These are phyloP conservation scores for Globisporangium solare DNA, from an alignment of 352 stramenopile genomes.

Conservation along the genomic window DNA sequence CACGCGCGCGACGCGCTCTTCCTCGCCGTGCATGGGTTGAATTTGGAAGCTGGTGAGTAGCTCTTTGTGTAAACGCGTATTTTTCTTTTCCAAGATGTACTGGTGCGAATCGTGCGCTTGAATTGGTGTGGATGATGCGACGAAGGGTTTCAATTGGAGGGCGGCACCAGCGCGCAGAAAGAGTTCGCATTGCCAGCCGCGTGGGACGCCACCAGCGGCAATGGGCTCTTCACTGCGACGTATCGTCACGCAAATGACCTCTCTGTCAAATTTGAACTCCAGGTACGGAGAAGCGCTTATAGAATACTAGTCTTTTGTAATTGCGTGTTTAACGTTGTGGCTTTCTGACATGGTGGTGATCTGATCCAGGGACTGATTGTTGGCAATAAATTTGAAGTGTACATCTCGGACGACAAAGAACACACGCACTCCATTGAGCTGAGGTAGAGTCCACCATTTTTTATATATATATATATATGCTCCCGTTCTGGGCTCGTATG, in stretches of 20 bases:
- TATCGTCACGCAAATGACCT: constrained; percentile 55
- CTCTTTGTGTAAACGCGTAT: not conserved
- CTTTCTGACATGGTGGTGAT: not conserved
- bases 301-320: no score
- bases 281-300: constrained; percentile 30
- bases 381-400: constrained; percentile 71
- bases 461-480: no score
- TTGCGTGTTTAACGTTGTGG: not conserved
- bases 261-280: constrained; percentile 50
- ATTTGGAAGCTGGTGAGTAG: constrained; percentile 63
- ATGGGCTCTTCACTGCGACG: constrained; percentile 49
- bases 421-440: constrained; percentile 74
- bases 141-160: constrained; percentile 14
- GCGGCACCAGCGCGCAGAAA: not conserved
- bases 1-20: constrained; percentile 62
- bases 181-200: constrained; percentile 35
- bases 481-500: no score
- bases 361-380: constrained; percentile 62
- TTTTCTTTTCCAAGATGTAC: no score
- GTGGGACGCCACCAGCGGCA: constrained; percentile 56
- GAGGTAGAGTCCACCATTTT: constrained; percentile 24
- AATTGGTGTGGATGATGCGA: constrained; percentile 6
- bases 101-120: not conserved
- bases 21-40: constrained; percentile 58
- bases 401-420: constrained; percentile 62